Base-by-base conservation (phyloP, 2,329 filamentous ascomycete genomes). In the Scedosporium aurantiacum region DNA sequence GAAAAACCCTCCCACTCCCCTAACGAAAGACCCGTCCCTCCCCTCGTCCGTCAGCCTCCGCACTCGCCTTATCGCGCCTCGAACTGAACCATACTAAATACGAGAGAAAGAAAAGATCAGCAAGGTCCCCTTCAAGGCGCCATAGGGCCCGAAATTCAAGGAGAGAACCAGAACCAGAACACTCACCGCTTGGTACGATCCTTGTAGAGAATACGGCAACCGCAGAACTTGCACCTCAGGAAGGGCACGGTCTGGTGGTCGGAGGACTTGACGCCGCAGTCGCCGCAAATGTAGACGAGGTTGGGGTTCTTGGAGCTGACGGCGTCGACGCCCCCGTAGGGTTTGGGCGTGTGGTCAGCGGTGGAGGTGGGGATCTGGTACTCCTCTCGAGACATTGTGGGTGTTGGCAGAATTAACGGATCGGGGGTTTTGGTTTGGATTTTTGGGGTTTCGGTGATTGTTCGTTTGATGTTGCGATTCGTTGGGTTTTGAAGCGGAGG, bases 191-290 rank as follows among this genome's bases (percentile, higher is more conserved):
- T 97, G 54, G 94, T 99, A 71, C 94, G 79, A 83, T 97, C 90
- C 84, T 99, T 99, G 78, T 97, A 97, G 67, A 99, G 77, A 64
- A 99, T 91, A 66, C 94, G 87, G 70, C 96, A 94, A 6, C 94
- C 94, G 74, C 94, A 99, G 76, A 92, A 89, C 74, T 90, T 89
- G 81, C 91, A 96, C 89, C 90, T 79, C 91, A 96, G 76, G 95
- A 90, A 71, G 90, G 91, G 78, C 90, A 96, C 67, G 85, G 78
- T 88, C 57, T 79, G 75, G 65, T 76, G 74, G 62, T 74, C 72
- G 66, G 75, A 76, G 23, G 74, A 74, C 58, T 76, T 74, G n/a
- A 84, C 79, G 57, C 75, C 75, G 70, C 76, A 78, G 71, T 77
- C 75, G 65, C 75, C 75, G 70, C 75, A 77, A 57, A 75, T 67